These are phyloP conservation scores for Alternaria alternata DNA, from an alignment of 2,329 filamentous ascomycete genomes.

Conservation along the genomic window DNA sequence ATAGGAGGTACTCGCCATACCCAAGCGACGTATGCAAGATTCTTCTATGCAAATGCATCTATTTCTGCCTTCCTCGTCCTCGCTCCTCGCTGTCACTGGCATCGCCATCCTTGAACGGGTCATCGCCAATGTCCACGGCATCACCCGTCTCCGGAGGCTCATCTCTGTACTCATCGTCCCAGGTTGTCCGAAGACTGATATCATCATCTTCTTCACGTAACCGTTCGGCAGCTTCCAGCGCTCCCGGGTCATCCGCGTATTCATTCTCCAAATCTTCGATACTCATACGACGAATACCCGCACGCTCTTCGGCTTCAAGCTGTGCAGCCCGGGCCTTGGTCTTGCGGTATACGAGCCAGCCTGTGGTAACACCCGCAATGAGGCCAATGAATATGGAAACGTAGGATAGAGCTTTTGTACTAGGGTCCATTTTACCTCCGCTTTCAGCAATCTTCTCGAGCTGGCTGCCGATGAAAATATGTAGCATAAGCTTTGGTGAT, in stretches of 20 bases:
- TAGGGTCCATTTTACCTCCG: constrained; percentile 80
- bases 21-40: neutral
- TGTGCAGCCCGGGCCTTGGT: constrained; percentile 60
- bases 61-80: constrained; percentile 10
- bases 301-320: constrained; percentile 57
- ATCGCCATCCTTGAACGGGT: constrained; percentile 57
- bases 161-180: constrained; percentile 53
- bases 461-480: constrained; percentile 89
- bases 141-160: constrained; percentile 54
- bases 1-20: neutral
- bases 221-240: constrained; percentile 49
- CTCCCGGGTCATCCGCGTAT: constrained; percentile 57
- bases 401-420: constrained; percentile 84
- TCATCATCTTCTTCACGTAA: constrained; percentile 60
- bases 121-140: constrained; percentile 50
- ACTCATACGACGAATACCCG: constrained; percentile 42
- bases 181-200: constrained; percentile 62
- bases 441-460: constrained; percentile 84
- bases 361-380: constrained; percentile 76
- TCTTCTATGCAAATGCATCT: constrained; percentile 4
- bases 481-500: constrained; percentile 86
- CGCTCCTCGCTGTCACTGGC: constrained; percentile 33
- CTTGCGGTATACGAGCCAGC: constrained; percentile 82
- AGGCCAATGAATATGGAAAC: constrained; percentile 77
- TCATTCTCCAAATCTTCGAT: constrained; percentile 50